Percentiles rank a stretch among this genome's conserved stretches.
phyloP scores from a whole-genome alignment of 768 basidiomycete species.

The Boletellus ananiceps region DNA sequence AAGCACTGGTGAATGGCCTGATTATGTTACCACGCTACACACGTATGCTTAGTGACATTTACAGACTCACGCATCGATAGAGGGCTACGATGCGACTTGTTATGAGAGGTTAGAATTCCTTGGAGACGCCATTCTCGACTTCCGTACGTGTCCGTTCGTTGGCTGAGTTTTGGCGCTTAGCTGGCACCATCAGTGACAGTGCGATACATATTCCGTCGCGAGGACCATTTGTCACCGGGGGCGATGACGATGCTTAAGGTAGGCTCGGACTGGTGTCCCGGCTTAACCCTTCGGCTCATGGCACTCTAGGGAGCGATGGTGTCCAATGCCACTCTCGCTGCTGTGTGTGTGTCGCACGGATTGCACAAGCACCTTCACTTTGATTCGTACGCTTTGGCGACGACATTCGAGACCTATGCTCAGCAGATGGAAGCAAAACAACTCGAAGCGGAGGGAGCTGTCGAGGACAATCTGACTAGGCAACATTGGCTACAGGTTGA shows the following conservation, averaged over 20 bases:
- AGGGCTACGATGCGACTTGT: conserved; percentile 49
- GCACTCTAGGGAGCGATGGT: conserved; percentile 72
- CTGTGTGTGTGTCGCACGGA: conserved; percentile 67
- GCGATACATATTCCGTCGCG: conserved; percentile 60
- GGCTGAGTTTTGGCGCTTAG: neutral
- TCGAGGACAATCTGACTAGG: conserved; percentile 49
- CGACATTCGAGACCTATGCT: conserved; percentile 51
- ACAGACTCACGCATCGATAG: conserved; percentile 66
- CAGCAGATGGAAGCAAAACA: conserved; percentile 43
- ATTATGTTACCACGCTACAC: neutral
- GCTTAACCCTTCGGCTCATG: neutral
- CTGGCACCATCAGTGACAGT: conserved; percentile 55
- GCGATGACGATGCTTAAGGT: conserved; percentile 79
- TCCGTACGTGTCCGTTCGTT: conserved; percentile 45
- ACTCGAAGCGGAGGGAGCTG: conserved; percentile 45
- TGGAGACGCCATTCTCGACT: conserved; percentile 83
- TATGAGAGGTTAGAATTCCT: conserved; percentile 82
- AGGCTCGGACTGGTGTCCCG: neutral
- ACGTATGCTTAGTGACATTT: conserved; percentile 7
- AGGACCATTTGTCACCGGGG: conserved; percentile 65
- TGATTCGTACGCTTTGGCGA: conserved; percentile 49
- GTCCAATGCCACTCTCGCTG: conserved; percentile 72
- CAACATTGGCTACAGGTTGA: conserved; percentile 79
- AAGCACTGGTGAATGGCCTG: conserved; percentile 58
- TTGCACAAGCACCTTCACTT: conserved; percentile 58